A percentile compares a stretch with the other conserved stretches of the same genome.
Evolutionary conservation across 2,329 filamentous ascomycete genomes (phyloP).

Genomic region (Talaromyces sp.): DNA sequence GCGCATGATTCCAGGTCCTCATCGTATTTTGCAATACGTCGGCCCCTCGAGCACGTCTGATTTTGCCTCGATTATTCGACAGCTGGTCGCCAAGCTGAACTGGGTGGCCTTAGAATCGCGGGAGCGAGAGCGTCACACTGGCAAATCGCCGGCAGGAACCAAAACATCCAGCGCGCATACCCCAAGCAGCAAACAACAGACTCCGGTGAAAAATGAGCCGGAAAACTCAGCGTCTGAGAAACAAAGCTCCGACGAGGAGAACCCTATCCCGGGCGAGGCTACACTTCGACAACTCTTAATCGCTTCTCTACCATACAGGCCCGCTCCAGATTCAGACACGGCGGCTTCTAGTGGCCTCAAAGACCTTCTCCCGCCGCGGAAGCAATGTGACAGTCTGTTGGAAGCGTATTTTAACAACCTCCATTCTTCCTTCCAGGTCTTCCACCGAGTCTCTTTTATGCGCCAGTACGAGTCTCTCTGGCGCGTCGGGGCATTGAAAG

Average conservation of each 20-base stretch:
- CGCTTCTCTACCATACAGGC: background rate
- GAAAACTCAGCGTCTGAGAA: background rate
- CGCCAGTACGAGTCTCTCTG: conserved; percentile 28
- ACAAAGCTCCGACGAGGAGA: background rate
- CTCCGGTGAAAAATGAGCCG: background rate
- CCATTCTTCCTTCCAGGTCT: conserved; percentile 32
- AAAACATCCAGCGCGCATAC: background rate
- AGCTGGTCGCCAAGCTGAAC: conserved; percentile 8
- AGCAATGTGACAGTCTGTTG: conserved; percentile 23
- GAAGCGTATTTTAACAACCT: conserved; percentile 31
- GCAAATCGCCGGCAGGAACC: background rate
- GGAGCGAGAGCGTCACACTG: background rate
- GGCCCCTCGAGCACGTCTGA: conserved; percentile 8
- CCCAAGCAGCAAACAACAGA: background rate
- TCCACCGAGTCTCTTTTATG: conserved; percentile 31
- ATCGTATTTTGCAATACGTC: conserved; percentile 9
- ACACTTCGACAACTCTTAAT: background rate
- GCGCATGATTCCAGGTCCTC: conserved; percentile 9
- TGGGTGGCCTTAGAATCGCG: background rate
- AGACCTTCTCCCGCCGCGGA: conserved; percentile 2
- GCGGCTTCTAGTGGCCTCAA: background rate
- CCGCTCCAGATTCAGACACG: background rate
- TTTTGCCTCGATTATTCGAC: conserved; percentile 11
- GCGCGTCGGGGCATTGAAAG: conserved; percentile 2
- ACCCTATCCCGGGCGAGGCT: background rate